These are phyloP conservation scores for Aristolochia fimbriata DNA, from an alignment of 164 flowering plant genomes.

Conservation along the genomic window DNA sequence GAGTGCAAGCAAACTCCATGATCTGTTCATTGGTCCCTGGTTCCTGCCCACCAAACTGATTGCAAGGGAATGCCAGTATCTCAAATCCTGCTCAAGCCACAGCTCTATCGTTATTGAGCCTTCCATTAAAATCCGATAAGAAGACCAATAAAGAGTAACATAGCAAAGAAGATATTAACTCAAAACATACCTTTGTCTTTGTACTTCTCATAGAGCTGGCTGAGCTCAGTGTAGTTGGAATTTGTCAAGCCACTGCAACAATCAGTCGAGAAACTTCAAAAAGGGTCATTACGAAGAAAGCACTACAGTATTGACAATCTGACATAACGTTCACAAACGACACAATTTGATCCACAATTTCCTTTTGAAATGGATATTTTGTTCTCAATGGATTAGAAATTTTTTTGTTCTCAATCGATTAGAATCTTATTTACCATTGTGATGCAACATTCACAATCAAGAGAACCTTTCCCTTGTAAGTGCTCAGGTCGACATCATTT, in stretches of 20 bases:
- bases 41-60: conserved; percentile 80
- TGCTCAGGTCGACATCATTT: conserved; percentile 60
- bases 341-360: too few species aligned
- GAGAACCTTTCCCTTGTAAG: conserved; percentile 65
- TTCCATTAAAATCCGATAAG: neutral
- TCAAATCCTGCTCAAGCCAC: conserved; percentile 43
- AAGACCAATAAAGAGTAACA: too few species aligned
- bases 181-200: conserved; percentile 56
- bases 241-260: conserved; percentile 71
- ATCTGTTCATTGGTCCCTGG: conserved; percentile 81
- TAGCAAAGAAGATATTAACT: too few species aligned
- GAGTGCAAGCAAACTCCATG: conserved; percentile 62
- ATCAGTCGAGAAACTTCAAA: neutral
- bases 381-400: neutral
- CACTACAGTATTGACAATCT: neutral
- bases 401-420: neutral
- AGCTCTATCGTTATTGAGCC: neutral
- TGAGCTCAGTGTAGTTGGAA: conserved; percentile 76
- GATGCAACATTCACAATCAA: conserved; percentile 83
- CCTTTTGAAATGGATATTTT: too few species aligned
- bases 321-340: neutral
- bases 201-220: conserved; percentile 56
- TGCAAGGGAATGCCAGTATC: conserved; percentile 91
- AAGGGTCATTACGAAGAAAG: neutral
- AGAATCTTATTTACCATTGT: conserved; percentile 37